phyloP scores from a whole-genome alignment of 139 green algal genomes.

The Tetradesmus lagerheimii region DNA sequence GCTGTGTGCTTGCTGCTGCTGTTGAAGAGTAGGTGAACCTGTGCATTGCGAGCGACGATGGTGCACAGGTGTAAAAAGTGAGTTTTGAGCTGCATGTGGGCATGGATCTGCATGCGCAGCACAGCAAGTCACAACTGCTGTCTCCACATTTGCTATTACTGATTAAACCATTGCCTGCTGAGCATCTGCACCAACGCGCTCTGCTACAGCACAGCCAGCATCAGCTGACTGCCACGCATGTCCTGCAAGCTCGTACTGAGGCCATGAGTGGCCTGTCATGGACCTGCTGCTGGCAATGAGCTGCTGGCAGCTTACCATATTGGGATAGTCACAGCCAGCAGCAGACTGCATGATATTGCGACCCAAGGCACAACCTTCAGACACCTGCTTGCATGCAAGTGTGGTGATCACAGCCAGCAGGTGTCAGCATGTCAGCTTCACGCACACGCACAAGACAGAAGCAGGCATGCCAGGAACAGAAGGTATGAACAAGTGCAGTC shows the following conservation, averaged over 20 bases:
- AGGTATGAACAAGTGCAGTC: too few species aligned
- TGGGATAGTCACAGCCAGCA: slow-evolving; percentile 1
- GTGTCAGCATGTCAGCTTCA: too few species aligned
- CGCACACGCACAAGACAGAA: too few species aligned
- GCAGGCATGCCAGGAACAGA: too few species aligned
- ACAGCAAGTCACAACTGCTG: not conserved
- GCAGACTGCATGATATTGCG: not conserved
- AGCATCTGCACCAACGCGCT: too few species aligned
- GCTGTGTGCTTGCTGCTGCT: slow-evolving; percentile 15
- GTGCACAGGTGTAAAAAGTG: not conserved
- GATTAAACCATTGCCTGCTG: too few species aligned
- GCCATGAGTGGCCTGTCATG: not conserved
- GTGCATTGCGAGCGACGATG: too few species aligned
- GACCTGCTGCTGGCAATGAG: too few species aligned
- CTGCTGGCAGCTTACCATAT: slow-evolving; percentile 9
- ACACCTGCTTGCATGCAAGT: not conserved
- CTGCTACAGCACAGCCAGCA: not conserved
- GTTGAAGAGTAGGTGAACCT: slow-evolving; percentile 22
- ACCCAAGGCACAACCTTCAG: slow-evolving; percentile 4
- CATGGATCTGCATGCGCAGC: not conserved
- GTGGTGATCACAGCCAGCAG: too few species aligned
- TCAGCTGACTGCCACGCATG: not conserved
- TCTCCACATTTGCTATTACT: too few species aligned
- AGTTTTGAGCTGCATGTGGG: not conserved
- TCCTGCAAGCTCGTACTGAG: not conserved